phyloP scores from a whole-genome alignment of 2,329 filamentous ascomycete genomes.

The Sclerotinia spermophila region DNA sequence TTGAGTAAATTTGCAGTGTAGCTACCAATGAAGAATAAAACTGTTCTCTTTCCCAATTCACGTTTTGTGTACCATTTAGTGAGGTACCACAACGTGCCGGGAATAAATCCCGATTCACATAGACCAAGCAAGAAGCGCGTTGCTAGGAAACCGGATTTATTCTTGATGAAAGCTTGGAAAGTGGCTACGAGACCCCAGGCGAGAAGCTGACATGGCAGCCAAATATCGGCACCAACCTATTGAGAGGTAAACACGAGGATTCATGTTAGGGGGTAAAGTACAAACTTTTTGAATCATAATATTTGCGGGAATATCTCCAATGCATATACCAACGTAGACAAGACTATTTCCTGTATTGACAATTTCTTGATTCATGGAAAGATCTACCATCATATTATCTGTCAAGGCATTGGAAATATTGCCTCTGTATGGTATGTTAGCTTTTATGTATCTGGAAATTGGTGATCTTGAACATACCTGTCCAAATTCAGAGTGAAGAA shows the following conservation, averaged over 20 bases:
- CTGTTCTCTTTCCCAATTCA: constrained; percentile 13
- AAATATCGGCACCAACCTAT: constrained; percentile 49
- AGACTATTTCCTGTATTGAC: constrained; percentile 17
- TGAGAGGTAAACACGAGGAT: constrained; percentile 33
- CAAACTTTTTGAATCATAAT: constrained; percentile 11
- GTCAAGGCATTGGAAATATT: constrained; percentile 57
- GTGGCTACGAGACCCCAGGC: constrained; percentile 53
- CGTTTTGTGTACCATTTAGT: constrained; percentile 15
- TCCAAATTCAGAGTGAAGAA: constrained; percentile 19
- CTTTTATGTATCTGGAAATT: too few relatives aligned
- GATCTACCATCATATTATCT: constrained; percentile 37
- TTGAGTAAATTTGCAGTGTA: constrained; percentile 12
- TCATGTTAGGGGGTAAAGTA: not conserved
- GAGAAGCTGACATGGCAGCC: constrained; percentile 50
- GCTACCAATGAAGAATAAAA: constrained; percentile 15
- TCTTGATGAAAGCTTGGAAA: constrained; percentile 42
- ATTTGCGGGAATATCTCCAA: constrained; percentile 17
- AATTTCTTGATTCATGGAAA: constrained; percentile 10
- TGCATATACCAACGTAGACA: constrained; percentile 15
- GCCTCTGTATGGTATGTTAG: constrained; percentile 1
- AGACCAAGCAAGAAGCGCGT: constrained; percentile 33
- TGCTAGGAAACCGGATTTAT: constrained; percentile 38
- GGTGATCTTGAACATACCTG: not conserved
- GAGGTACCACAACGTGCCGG: constrained; percentile 39
- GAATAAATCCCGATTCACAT: constrained; percentile 51